phyloP scores from a whole-genome alignment of 139 green algal genomes.

The Coelastrella sp. region DNA sequence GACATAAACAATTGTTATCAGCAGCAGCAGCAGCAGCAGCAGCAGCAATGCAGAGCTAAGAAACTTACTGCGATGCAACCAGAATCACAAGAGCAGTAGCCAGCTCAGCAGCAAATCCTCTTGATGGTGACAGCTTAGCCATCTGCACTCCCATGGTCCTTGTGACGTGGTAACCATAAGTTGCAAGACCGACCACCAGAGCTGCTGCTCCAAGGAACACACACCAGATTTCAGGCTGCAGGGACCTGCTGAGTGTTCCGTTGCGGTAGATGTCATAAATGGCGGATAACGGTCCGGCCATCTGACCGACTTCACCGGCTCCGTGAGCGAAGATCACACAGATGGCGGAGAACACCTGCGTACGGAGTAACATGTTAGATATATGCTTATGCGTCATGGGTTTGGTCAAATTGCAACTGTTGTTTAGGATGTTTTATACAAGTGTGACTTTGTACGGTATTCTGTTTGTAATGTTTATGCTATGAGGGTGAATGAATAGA shows the following conservation, averaged over 20 bases:
- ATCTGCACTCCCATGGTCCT: constrained; percentile 69
- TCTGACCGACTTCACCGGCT: constrained; percentile 61
- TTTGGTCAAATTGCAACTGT: no score
- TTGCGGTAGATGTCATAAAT: constrained; percentile 65
- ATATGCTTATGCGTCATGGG: no score
- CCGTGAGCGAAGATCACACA: constrained; percentile 70
- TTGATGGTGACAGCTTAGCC: constrained; percentile 70
- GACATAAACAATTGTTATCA: no score
- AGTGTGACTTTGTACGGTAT: no score
- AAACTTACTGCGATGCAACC: constrained; percentile 59
- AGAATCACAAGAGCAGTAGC: constrained; percentile 72
- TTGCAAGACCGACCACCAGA: constrained; percentile 74
- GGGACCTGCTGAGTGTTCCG: constrained; percentile 28
- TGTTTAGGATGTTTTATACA: no score
- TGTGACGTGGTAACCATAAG: constrained; percentile 78
- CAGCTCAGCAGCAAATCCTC: constrained; percentile 79
- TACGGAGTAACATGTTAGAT: no score
- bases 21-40: no score
- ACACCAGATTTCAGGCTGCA: constrained; percentile 60
- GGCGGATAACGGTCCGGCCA: constrained; percentile 61
- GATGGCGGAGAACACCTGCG: constrained; percentile 72
- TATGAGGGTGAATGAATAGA: no score
- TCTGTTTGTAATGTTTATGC: no score
- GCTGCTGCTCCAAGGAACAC: constrained; percentile 61
- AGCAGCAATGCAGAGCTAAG: no score